Evolutionary conservation across 2,329 filamentous ascomycete species (phyloP), one percentile per base, ranked within the genome.

Genomic region (Colletotrichum lindemuthianum): DNA sequence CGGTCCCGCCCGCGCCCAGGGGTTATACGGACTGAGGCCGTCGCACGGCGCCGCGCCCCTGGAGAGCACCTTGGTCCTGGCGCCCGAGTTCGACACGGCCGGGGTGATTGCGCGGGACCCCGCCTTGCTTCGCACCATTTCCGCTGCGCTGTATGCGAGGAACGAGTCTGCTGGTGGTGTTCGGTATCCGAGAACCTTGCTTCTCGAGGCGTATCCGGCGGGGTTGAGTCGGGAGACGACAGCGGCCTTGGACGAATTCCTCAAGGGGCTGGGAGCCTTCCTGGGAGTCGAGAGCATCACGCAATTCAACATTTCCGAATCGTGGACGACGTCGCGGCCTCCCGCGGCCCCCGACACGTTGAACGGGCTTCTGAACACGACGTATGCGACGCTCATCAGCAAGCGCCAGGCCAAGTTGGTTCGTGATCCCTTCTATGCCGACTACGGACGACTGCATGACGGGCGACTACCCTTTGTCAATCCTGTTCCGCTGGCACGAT

Each of bases 21-120:
- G 81, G 1, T 59, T 80, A 0, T 83, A 79, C 44, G 82, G 79
- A 0, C 79, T 81, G 57, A 72, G 81, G 0, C 81, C 81, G 1
- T 33, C 51, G 39, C 47, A 51, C 4, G 77, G 73, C 0, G 69
- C 79, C 1, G 76, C 81, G 3, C 67, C 67, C 0, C 70, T 82
- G 0, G 76, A 79, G 15, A 65, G 74, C 2, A 78, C 78, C 1
- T 72, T 82, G 60, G 78, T 81, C 0, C 68, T 84, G 1, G 75
- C 74, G 0, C 70, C 77, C 0, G 70, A 59, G 39, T 51, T 59
- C 24, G 56, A 59, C 39, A 59, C 56, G 7, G 32, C 32, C 32
- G 56, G 45, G 8, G 24, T 51, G 24, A 69, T 82, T 10, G 68
- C 74, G 4, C 73, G 80, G 7, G 74, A 78, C 53, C 70, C 74